Base-by-base conservation (phyloP, 139 green algal species). In the Picochlorum costavermella region DNA sequence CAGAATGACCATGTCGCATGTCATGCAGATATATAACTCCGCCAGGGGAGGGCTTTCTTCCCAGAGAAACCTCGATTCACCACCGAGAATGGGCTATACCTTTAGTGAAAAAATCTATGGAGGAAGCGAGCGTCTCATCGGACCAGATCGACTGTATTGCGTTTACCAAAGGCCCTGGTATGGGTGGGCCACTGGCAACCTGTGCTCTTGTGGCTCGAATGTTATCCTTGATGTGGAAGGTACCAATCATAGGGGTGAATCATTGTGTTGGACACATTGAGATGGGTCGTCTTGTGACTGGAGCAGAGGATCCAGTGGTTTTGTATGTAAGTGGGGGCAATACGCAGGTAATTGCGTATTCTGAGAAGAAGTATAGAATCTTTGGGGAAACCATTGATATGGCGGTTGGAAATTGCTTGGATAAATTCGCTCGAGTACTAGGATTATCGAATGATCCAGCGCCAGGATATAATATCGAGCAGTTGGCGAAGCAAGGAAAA, bases 351-450 rank as follows among this genome's bases (percentile, higher is more conserved):
- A 96, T 96, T 55, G 89, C 89, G 0, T 95, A 93, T 71, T 75
- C 88, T 2, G 72, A 88, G 25, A 75, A 73, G 11, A 65, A 79
- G 48, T 96, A 96, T 68, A 73, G 83, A 25, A 96, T 96, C 25
- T 96, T 96, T 72, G 90, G 90, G 4, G 90, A 96, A 75, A 96
- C 90, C 4, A 95, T 96, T 30, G 90, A 96, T 71, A 88, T 96
- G 16, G 90, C 90, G 4, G 85, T 96, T 8, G 90, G 90, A 20
- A 96, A 96, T 73, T 89, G 78, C 61, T 73, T 96, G 31, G 90
- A 96, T 74, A 70, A 85, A 60, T 95, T 96, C 75, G 90, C 90
- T 5, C 70, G 90, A 2, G 69, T 89, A 43, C 53, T 95, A 14
- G 70, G 70, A 56, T 70, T 93, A 23, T 81, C 83, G 17, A 92